Evolutionary conservation across 2,329 filamentous ascomycete genomes (phyloP).

Genomic region (Chrysosporium keratinophilum): DNA sequence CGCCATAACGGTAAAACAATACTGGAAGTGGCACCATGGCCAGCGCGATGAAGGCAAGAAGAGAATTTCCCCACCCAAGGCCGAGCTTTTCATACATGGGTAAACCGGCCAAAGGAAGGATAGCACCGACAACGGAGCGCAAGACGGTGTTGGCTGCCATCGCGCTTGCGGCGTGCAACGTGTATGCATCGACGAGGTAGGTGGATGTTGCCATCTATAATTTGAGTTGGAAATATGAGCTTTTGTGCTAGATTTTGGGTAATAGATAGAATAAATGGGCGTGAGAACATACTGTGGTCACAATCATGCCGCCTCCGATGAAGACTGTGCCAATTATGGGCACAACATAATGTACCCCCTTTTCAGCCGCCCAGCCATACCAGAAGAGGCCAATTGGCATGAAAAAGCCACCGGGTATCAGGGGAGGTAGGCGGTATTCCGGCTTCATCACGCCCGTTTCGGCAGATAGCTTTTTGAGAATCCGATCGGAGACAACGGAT

Average conservation of each 20-base stretch:
- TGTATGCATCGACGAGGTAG: constrained; percentile 50
- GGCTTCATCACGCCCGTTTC: constrained; percentile 28
- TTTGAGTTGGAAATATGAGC: not conserved
- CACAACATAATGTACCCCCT: constrained; percentile 47
- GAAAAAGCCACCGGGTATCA: constrained; percentile 46
- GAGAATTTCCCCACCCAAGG: constrained; percentile 43
- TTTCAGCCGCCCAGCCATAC: constrained; percentile 50
- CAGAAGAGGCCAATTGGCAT: constrained; percentile 47
- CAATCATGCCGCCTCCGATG: constrained; percentile 41
- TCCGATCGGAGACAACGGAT: constrained; percentile 27
- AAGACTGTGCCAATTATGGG: constrained; percentile 50
- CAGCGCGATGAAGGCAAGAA: constrained; percentile 48
- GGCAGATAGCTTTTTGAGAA: constrained; percentile 24
- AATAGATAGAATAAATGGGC: not conserved
- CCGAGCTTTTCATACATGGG: constrained; percentile 40
- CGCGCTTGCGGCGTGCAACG: constrained; percentile 38
- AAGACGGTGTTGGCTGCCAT: constrained; percentile 48
- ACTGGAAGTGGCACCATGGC: constrained; percentile 37
- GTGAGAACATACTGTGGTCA: constrained; percentile 26
- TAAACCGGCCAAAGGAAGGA: constrained; percentile 52
- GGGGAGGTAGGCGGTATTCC: constrained; percentile 44
- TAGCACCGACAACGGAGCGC: constrained; percentile 46
- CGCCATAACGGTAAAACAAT: constrained; percentile 29
- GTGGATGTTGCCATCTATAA: constrained; percentile 48
- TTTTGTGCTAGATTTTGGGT: not conserved